phyloP scores from a whole-genome alignment of 1,284 basidiomycete species.

The Rhodotorula sp. region DNA sequence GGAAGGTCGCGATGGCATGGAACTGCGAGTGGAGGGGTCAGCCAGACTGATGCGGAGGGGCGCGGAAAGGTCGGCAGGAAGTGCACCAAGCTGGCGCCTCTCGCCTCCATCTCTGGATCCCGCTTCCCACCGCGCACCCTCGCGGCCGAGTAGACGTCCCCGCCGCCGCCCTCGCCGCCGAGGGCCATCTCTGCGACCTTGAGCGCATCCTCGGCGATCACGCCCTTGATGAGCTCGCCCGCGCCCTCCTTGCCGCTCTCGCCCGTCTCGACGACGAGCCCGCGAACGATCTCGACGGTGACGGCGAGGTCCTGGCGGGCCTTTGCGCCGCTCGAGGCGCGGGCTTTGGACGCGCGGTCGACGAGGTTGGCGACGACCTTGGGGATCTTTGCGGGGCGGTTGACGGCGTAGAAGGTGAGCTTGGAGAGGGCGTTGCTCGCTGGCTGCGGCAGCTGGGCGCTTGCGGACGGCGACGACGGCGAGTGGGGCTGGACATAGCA shows the following conservation, averaged over 20 bases:
- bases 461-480: slow-evolving; percentile 3
- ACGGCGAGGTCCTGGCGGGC: slow-evolving; percentile 75
- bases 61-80: not conserved
- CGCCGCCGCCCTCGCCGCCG: slow-evolving; percentile 33
- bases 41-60: too few relatives aligned
- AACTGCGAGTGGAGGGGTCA: slow-evolving; percentile 55
- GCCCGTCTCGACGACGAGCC: slow-evolving; percentile 86
- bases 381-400: slow-evolving; percentile 82
- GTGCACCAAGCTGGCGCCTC: slow-evolving; percentile 74
- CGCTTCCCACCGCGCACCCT: slow-evolving; percentile 34
- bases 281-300: slow-evolving; percentile 79
- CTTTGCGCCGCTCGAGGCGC: slow-evolving; percentile 66
- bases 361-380: slow-evolving; percentile 84
- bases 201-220: slow-evolving; percentile 77
- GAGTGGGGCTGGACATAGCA: slow-evolving; percentile 69
- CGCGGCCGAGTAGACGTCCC: not conserved
- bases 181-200: slow-evolving; percentile 71
- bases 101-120: slow-evolving; percentile 82
- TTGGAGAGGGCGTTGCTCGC: slow-evolving; percentile 87
- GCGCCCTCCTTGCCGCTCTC: slow-evolving; percentile 62
- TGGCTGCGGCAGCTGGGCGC: slow-evolving; percentile 63
- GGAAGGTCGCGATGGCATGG: slow-evolving; percentile 88
- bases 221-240: slow-evolving; percentile 51
- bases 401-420: slow-evolving; percentile 88
- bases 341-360: slow-evolving; percentile 69